Percentiles rank a stretch among this genome's conserved stretches.
These are phyloP conservation scores for Sesbania bispinosa DNA, from an alignment of 306 rosid species.

Conservation along the genomic window DNA sequence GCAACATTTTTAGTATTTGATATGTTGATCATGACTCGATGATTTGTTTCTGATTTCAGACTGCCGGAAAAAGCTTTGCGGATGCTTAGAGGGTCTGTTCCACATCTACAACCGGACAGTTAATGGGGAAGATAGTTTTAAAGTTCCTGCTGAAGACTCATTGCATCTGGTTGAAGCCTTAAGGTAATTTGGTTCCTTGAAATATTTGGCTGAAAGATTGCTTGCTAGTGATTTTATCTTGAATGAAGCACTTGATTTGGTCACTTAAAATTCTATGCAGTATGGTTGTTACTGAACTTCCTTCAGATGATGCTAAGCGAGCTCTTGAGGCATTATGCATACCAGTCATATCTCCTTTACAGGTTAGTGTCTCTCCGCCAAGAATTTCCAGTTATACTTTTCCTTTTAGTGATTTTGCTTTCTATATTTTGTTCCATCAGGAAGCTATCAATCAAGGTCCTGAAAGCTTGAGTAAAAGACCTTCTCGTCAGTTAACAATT, in stretches of 20 bases:
- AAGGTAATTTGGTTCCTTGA: conserved; percentile 47
- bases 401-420: conserved; percentile 24
- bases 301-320: conserved; percentile 81
- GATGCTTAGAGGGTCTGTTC: conserved; percentile 90
- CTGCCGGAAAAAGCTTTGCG: conserved; percentile 94
- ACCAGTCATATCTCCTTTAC: conserved; percentile 89
- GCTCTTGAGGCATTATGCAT: conserved; percentile 91
- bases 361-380: conserved; percentile 50
- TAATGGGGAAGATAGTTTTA: conserved; percentile 83
- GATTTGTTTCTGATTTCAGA: conserved; percentile 46
- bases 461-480: conserved; percentile 69
- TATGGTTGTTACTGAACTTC: conserved; percentile 92
- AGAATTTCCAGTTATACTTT: background rate
- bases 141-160: conserved; percentile 93
- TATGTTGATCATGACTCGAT: background rate
- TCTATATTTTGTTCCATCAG: conserved; percentile 48
- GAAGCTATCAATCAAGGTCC: conserved; percentile 85
- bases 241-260: conserved; percentile 26
- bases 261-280: conserved; percentile 42
- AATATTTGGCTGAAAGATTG: conserved; percentile 2
- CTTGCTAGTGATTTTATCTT: conserved; percentile 23
- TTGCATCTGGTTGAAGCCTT: conserved; percentile 96
- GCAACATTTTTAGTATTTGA: background rate
- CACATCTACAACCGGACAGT: conserved; percentile 82
- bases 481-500: conserved; percentile 85